Conservation (phyloP, 2,329 filamentous ascomycete species). For the Fusarium equiseti region DNA sequence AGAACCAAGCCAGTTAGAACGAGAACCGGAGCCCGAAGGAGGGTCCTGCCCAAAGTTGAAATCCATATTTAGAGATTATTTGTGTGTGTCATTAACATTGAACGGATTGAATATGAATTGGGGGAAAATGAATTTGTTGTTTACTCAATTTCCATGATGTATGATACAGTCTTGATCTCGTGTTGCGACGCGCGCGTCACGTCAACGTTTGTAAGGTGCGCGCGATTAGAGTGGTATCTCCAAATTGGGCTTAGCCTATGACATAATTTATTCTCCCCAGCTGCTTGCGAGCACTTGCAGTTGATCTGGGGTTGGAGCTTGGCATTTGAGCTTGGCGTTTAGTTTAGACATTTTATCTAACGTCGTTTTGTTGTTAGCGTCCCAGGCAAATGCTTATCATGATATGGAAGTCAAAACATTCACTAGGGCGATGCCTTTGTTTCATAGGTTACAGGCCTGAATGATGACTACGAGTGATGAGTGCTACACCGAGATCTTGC, state of each 20-base stretch:
- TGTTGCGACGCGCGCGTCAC: slow-evolving; percentile 19
- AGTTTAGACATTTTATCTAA: neutral
- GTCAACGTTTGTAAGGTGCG: neutral
- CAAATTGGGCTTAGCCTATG: neutral
- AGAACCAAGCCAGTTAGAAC: slow-evolving; percentile 37
- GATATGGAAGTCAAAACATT: neutral
- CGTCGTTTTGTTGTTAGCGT: neutral
- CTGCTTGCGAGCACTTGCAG: slow-evolving; percentile 24
- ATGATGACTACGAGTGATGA: neutral
- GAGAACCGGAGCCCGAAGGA: slow-evolving; percentile 27
- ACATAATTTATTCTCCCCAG: slow-evolving; percentile 10
- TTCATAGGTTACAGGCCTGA: neutral
- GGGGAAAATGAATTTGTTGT: slow-evolving; percentile 25
- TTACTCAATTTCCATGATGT: slow-evolving; percentile 26
- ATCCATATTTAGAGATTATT: slow-evolving; percentile 27
- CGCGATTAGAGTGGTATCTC: slow-evolving; percentile 10
- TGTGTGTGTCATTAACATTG: neutral
- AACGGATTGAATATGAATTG: neutral
- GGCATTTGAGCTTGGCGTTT: slow-evolving; percentile 25
- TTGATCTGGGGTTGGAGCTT: slow-evolving; percentile 25
- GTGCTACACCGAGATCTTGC: neutral
- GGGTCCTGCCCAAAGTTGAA: slow-evolving; percentile 35
- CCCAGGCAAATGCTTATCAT: neutral
- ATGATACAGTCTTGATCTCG: neutral
- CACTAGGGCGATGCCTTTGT: neutral